Base-by-base conservation (phyloP, 129 eudicot genomes). In the Chrysanthemum seticuspe region DNA sequence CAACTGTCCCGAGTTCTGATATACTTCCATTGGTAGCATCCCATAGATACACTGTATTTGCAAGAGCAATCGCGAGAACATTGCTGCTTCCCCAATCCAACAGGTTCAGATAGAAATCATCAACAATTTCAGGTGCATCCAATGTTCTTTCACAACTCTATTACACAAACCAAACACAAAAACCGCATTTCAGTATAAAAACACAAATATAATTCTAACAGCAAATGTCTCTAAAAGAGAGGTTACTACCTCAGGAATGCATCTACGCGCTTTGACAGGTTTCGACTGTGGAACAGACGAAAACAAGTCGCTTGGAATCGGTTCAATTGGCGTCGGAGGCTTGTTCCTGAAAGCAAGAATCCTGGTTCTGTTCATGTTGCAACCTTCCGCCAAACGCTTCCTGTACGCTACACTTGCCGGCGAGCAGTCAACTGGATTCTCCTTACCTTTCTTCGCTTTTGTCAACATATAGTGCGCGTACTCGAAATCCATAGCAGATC, bases 331-430 rank as follows among this genome's bases (percentile, higher is more conserved):
- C 4, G 89, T 83, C 0, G 91, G 96, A 2, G 98, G 98, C 84
- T 92, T 92, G 85, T 92, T 92, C 87, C 85, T 92, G 87, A 92
- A 92, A 44, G 96, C 98, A 23, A 92, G 65, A 55, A 92, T 89
- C 64, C 98, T 63, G 1, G 96, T 85, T 62, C 96, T 77, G 79
- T 87, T 89, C 95, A 89, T 92, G 87, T 83, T 82, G 73, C 87
- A 89, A 23, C 83, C 80, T 49, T 92, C 98, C 1, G 88, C 91
- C 58, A 92, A 84, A 31, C 70, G 88, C 95, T 92, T 89, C 88
- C 76, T 74, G 81, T 92, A 92, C 0, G 98, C 98, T 76, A 85
- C 96, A 73, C 83, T 92, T 0, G 98, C 62, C 0, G 96, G 98
- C 12, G 94, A 92, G 77, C 76, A 74, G 11, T 70, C 56, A 16